Evolutionary conservation across 1,284 basidiomycete genomes (phyloP).

Genomic region (Exsudoporus floridanus): DNA sequence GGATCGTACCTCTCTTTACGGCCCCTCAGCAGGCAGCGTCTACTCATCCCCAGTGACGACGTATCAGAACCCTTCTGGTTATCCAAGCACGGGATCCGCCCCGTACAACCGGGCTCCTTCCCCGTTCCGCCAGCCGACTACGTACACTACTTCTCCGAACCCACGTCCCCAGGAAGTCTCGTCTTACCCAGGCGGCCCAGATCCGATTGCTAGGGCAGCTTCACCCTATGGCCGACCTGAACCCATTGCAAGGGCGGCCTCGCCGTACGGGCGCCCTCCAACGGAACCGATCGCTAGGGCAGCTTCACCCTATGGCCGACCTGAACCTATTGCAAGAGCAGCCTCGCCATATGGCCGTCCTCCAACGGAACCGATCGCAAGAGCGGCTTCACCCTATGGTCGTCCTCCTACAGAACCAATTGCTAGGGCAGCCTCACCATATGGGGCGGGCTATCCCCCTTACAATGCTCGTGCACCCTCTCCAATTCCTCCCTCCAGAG

Average conservation of each 20-base stretch:
- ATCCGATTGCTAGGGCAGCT: conserved; percentile 31
- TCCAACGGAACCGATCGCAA: conserved; percentile 22
- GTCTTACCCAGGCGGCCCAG: conserved; percentile 33
- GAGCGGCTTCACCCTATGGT: conserved; percentile 29
- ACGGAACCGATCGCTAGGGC: conserved; percentile 27
- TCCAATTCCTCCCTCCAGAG: conserved; percentile 29
- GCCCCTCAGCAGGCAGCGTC: conserved; percentile 1
- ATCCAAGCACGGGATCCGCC: conserved; percentile 14
- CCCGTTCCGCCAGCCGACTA: conserved; percentile 36
- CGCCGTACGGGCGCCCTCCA: conserved; percentile 21
- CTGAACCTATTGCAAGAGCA: conserved; percentile 30
- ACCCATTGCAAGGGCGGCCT: conserved; percentile 29
- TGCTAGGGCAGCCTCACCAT: conserved; percentile 28
- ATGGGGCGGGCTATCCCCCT: conserved; percentile 23
- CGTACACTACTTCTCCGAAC: conserved; percentile 33
- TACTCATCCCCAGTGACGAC: conserved; percentile 25
- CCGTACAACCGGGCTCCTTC: conserved; percentile 30
- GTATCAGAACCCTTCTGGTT: conserved; percentile 24
- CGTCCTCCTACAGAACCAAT: conserved; percentile 25
- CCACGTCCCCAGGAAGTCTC: conserved; percentile 35
- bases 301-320: conserved; percentile 25
- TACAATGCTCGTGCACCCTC: conserved; percentile 31
- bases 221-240: conserved; percentile 36
- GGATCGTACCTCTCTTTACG: conserved; percentile 27
- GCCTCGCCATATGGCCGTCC: conserved; percentile 36